Evolutionary conservation across 495 filamentous ascomycete species (phyloP), one percentile per base, ranked within the genome.

Genomic region (Penicillium chermesinum): DNA sequence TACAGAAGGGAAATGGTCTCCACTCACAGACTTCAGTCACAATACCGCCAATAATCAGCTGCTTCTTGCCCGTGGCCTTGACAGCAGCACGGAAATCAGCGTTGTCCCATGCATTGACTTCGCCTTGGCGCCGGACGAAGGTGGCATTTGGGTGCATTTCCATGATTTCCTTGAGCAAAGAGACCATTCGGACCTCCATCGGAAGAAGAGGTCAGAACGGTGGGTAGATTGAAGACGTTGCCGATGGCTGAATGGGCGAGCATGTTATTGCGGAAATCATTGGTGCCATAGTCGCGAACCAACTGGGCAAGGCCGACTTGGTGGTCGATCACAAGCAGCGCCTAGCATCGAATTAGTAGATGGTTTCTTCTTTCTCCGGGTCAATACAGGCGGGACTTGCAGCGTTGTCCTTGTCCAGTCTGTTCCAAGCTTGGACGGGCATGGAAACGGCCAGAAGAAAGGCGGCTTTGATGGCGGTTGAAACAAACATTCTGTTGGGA

Each of bases 101-200:
- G 54, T 88, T 88, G 59, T 91, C 87, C 86, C 86, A 90, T 3
- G 87, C 87, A 52, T 90, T 75, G 53, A 89, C 86, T 55, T 90
- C 86, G 27, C 87, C 87, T 44, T 85, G 72, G 30, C 87, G 81
- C 49, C 69, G 72, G 60, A 91, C 79, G 14, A 87, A 64, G 2
- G 84, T 77, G 8, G 84, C 78, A 22, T 77, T 71, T 20, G 86
- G 86, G 58, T 85, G 82, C 79, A 85, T 76, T 3, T 79, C 71
- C 2, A 73, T 52, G 47, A 91, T 86, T 59, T 88, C 86, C 57
- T 84, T 79, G 7, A 85, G 82, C 19, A 89, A n/a, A 65, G 2
- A 72, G 77, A 8, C 87, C 87, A 61, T 91, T 89, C 37, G 68
- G 66, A n/a, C 70, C 71, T 0, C 55, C 60, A 50, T 89, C 73